Base-by-base conservation (phyloP, 2,329 filamentous ascomycete species). In the Colletotrichum zoysiae region DNA sequence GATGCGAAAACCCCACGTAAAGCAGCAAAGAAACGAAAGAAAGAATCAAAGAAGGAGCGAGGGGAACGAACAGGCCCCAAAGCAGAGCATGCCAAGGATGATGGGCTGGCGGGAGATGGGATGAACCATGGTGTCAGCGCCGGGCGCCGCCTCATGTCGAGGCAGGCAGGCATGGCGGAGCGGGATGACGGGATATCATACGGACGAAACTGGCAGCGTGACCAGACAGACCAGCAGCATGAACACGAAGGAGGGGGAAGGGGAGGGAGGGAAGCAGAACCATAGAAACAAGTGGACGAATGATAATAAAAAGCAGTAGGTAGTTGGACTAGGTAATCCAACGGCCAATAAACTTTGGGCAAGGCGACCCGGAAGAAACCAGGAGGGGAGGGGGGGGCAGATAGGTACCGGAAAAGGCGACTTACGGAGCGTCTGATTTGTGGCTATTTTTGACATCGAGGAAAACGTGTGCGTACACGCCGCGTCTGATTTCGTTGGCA, bases 341-440 rank as follows among this genome's bases (percentile, higher is more conserved):
- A 30, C n/a, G 30, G 6, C 46, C 46, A 62, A 50, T 53, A 50
- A 33, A 51, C n/a, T 18, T 9, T 40, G 46, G 59, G 9, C 33
- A 62, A 62, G 18, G 46, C 59, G 23, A 16, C 35, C 35, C 16
- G 46, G 26, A 42, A 51, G 46, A 30, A 23, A 26, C 23, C 23
- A 40, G 30, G 14, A 51, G 20, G 42, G 67, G 44, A 23, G 26
- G 14, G 33, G 20, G 42, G 30, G 30, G 30, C 30, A 30, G 67
- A 44, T 2, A 62, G 16, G 26, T 51, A 53, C 38, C 11, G 23
- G 67, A 50, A 59, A 40, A 40, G 40, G 65, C 18, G 70, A 73
- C 75, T 78, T 70, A 77, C 77, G 73, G 73, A 38, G 74, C 74
- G n/a, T 66, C 70, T 63, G 76, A 74, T 74, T 74, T 75, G 59